Percentiles rank a stretch among this genome's conserved stretches.
Evolutionary conservation across 73 alveolate species (phyloP).

Genomic region (Paramecium caudatum): DNA sequence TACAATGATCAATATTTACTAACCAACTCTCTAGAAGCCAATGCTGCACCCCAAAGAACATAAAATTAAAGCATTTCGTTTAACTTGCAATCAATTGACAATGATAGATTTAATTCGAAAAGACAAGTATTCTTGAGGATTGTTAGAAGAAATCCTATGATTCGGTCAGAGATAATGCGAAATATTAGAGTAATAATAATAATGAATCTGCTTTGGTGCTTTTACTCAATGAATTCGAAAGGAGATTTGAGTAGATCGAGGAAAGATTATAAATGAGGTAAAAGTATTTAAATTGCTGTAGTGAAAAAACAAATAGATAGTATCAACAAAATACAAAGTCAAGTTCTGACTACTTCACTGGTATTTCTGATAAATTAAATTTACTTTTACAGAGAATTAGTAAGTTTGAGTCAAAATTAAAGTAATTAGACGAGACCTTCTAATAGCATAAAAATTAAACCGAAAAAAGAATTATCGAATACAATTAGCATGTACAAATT

Average conservation of each 20-base stretch:
- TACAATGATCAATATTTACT: conserved; percentile 9
- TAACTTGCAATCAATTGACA: conserved; percentile 5
- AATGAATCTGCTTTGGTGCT: conserved; percentile 34
- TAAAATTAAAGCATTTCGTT: conserved; percentile 47
- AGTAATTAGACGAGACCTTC: conserved; percentile 40
- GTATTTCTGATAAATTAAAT: conserved; percentile 5
- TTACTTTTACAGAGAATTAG: not conserved
- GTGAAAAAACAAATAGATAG: conserved; percentile 34
- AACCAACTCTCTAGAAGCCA: not conserved
- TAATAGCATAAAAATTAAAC: conserved; percentile 52
- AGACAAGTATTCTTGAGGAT: not conserved
- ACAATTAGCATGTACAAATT: conserved; percentile 57
- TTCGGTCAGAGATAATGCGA: conserved; percentile 23
- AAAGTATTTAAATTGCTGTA: not conserved
- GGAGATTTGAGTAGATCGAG: conserved; percentile 43
- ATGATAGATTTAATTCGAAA: conserved; percentile 14
- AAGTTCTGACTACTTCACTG: conserved; percentile 23
- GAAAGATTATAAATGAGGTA: conserved; percentile 45
- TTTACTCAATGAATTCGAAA: conserved; percentile 17
- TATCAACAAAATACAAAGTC: not conserved
- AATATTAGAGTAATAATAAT: conserved; percentile 34
- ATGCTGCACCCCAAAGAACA: not conserved
- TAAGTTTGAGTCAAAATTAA: conserved; percentile 46
- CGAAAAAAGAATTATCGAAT: conserved; percentile 59
- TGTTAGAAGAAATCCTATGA: not conserved